Percentiles rank a stretch among this genome's conserved stretches.
phyloP scores from a whole-genome alignment of 371 early-diverging fungal genomes.

The Mycotypha africana region DNA sequence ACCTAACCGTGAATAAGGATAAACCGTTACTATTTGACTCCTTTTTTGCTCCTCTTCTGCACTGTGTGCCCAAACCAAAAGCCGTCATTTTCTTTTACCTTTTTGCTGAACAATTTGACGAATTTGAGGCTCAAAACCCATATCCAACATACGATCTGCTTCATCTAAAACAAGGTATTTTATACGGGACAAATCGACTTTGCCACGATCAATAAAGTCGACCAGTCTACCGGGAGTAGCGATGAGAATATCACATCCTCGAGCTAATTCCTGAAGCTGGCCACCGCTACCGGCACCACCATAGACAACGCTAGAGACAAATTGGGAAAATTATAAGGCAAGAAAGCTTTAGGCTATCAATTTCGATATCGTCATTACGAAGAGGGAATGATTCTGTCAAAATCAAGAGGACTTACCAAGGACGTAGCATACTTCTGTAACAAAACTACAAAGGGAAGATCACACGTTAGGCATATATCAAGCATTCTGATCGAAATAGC shows the following conservation, averaged over 20 bases:
- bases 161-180: slow-evolving; percentile 97
- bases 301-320: slow-evolving; percentile 67
- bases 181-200: slow-evolving; percentile 76
- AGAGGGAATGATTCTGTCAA: no score
- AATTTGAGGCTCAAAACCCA: slow-evolving; percentile 97
- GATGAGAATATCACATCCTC: slow-evolving; percentile 93
- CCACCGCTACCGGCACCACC: slow-evolving; percentile 87
- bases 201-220: slow-evolving; percentile 84
- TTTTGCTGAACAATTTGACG: slow-evolving; percentile 93
- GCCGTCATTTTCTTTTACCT: slow-evolving; percentile 7
- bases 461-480: background rate
- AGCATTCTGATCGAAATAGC: background rate
- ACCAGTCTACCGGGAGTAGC: slow-evolving; percentile 98
- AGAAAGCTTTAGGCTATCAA: no score
- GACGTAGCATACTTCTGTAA: slow-evolving; percentile 41
- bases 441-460: slow-evolving; percentile 18
- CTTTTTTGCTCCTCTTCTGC: background rate
- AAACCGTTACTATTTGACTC: slow-evolving; percentile 1
- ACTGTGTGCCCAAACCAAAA: background rate
- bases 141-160: slow-evolving; percentile 98
- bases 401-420: slow-evolving; percentile 30
- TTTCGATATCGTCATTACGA: no score
- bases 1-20: background rate
- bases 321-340: no score
- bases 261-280: slow-evolving; percentile 77